A percentile compares a stretch with the other conserved stretches of the same genome.
phyloP scores from a whole-genome alignment of 2,329 filamentous ascomycete species.

The Arthrocladium fulminans region DNA sequence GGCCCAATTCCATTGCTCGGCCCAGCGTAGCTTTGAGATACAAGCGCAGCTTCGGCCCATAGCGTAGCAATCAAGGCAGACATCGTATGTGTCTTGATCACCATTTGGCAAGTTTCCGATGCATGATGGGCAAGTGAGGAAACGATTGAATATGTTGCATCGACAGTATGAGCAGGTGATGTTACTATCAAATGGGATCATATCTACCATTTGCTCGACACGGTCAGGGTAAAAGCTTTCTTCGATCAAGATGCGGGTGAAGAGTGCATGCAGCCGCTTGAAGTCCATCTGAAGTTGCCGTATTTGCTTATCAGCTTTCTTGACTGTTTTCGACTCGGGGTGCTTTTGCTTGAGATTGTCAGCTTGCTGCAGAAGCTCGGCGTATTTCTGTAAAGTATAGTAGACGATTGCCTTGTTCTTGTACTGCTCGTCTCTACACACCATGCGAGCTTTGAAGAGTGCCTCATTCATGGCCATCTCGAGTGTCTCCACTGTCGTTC shows the following conservation, averaged over 20 bases:
- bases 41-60: conserved; percentile 92
- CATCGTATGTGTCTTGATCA: conserved; percentile 79
- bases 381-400: conserved; percentile 75
- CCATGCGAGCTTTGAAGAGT: conserved; percentile 75
- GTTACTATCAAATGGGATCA: conserved; percentile 75
- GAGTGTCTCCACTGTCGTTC: conserved; percentile 84
- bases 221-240: conserved; percentile 68
- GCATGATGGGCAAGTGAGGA: conserved; percentile 84
- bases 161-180: conserved; percentile 94
- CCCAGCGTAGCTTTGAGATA: conserved; percentile 77
- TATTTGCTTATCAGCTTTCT: conserved; percentile 42
- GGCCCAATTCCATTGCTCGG: conserved; percentile 84
- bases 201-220: conserved; percentile 58
- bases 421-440: conserved; percentile 96
- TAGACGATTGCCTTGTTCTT: conserved; percentile 97
- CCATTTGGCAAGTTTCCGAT: conserved; percentile 57
- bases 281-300: conserved; percentile 76
- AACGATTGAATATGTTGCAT: conserved; percentile 94
- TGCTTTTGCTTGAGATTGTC: conserved; percentile 43
- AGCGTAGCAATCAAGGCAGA: conserved; percentile 98
- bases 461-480: conserved; percentile 79
- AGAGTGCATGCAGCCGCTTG: conserved; percentile 67
- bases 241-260: conserved; percentile 67
- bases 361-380: conserved; percentile 49
- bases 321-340: conserved; percentile 26